Conservation (phyloP, 2,329 filamentous ascomycete genomes). For the Venturia oleaginea region DNA sequence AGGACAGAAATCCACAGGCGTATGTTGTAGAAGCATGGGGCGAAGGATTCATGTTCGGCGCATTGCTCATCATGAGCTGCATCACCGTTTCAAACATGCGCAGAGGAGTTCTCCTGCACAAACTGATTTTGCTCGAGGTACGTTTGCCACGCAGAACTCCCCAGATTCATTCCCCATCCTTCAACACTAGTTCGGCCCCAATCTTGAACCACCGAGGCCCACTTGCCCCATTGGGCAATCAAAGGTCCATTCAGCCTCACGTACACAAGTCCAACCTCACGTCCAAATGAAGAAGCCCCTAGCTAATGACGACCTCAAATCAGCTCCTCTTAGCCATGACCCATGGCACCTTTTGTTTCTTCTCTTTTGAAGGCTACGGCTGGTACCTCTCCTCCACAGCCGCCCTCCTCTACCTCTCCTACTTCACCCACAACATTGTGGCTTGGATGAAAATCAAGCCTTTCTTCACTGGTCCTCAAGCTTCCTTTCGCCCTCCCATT, state of each 20-base stretch:
- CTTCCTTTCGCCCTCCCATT: not conserved
- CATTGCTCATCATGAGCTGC: constrained; percentile 36
- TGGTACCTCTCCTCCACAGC: constrained; percentile 56
- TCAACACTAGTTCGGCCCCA: not conserved
- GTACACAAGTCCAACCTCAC: not conserved
- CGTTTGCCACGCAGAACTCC: constrained; percentile 9
- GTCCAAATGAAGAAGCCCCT: not conserved
- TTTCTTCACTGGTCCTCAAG: constrained; percentile 39
- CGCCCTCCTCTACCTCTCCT: constrained; percentile 52
- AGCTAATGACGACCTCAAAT: not conserved
- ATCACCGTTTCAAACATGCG: constrained; percentile 43
- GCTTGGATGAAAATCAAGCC: constrained; percentile 59
- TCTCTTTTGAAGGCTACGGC: constrained; percentile 47
- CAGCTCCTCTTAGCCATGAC: constrained; percentile 47
- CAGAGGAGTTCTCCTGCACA: constrained; percentile 38
- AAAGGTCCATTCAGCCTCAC: not conserved
- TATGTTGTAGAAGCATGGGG: constrained; percentile 12
- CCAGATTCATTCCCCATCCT: not conserved
- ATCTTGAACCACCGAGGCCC: not conserved
- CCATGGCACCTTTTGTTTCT: constrained; percentile 49
- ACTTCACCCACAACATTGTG: constrained; percentile 56
- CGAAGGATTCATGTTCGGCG: constrained; percentile 12
- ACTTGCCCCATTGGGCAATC: not conserved
- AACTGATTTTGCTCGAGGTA: constrained; percentile 42
- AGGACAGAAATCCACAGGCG: constrained; percentile 1